phyloP scores from a whole-genome alignment of 2,329 filamentous ascomycete genomes.

The Colletotrichum tamarilloi region DNA sequence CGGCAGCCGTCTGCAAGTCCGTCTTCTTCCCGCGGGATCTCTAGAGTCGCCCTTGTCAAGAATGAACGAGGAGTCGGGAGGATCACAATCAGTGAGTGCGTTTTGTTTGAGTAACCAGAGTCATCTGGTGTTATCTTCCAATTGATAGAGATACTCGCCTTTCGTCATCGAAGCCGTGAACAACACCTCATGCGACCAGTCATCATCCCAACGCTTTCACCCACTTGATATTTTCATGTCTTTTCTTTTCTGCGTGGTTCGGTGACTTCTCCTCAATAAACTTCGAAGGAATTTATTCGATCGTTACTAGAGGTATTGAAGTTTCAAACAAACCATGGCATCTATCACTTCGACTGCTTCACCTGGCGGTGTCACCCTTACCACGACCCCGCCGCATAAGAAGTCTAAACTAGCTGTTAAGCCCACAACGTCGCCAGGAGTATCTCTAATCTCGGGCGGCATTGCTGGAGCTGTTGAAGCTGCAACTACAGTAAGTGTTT shows the following conservation, averaged over 20 bases:
- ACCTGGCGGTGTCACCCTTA: neutral
- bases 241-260: no score
- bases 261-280: neutral
- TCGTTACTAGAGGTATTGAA: no score
- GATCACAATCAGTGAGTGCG: no score
- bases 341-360: neutral
- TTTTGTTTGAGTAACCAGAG: no score
- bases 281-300: neutral
- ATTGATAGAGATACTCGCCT: no score
- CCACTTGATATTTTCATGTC: no score
- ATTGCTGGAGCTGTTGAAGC: conserved; percentile 65
- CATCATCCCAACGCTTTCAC: no score
- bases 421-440: conserved; percentile 47
- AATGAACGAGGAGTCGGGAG: no score
- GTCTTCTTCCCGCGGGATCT: neutral
- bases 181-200: no score
- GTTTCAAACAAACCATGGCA: neutral
- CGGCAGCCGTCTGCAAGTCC: neutral
- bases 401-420: conserved; percentile 17
- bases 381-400: neutral
- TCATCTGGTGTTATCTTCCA: no score
- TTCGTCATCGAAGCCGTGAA: no score
- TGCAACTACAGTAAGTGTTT: conserved; percentile 52
- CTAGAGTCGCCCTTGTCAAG: no score
- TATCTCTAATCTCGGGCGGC: conserved; percentile 62